These are phyloP conservation scores for Amaranthus hypochondriacus DNA, from an alignment of 148 eudicot species.

Conservation along the genomic window DNA sequence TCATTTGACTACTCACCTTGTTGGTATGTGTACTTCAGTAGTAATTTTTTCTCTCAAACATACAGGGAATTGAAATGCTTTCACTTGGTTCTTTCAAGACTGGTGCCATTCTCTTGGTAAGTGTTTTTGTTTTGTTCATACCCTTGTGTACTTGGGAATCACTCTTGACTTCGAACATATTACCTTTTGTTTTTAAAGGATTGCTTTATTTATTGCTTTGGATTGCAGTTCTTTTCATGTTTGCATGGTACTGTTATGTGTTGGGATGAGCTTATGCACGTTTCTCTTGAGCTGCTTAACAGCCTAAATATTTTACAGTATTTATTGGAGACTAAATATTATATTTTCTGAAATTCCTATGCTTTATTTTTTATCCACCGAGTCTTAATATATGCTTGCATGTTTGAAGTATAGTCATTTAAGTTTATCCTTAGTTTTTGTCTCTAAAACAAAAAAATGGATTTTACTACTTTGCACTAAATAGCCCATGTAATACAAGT, in stretches of 20 bases:
- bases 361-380: no score
- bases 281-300: no score
- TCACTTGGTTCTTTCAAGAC: constrained; percentile 98
- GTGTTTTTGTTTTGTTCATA: constrained; percentile 5
- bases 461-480: no score
- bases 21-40: neutral
- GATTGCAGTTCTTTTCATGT: no score
- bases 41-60: neutral
- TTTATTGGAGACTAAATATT: no score
- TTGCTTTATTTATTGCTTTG: neutral
- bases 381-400: neutral
- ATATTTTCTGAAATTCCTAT: no score
- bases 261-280: no score
- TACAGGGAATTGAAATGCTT: constrained; percentile 98
- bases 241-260: no score
- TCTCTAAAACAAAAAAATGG: no score
- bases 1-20: neutral
- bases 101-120: constrained; percentile 93
- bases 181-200: neutral
- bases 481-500: no score
- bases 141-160: neutral
- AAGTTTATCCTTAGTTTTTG: neutral
- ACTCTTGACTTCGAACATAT: neutral
- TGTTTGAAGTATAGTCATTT: neutral
- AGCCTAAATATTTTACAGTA: no score